These are phyloP conservation scores for Oxyria digyna DNA, from an alignment of 148 eudicot species.

Conservation along the genomic window DNA sequence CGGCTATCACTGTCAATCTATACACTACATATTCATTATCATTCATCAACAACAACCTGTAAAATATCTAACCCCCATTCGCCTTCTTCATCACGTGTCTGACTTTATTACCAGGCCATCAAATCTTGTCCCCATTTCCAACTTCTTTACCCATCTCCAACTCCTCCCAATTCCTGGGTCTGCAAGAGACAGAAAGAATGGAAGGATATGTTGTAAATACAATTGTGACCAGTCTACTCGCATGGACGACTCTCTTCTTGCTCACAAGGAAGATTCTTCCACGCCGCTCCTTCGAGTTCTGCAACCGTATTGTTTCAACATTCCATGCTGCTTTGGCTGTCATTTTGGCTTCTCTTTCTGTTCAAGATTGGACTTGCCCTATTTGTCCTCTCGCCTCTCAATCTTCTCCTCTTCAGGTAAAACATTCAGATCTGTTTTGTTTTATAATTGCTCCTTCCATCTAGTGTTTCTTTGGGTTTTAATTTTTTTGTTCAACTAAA, in stretches of 20 bases:
- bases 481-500: neutral
- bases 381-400: neutral
- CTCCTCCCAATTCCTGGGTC: neutral
- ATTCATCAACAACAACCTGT: neutral
- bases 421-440: no score
- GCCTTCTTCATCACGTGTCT: neutral
- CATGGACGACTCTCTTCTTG: slow-evolving; percentile 53
- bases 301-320: slow-evolving; percentile 70
- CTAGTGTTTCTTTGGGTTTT: neutral
- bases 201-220: slow-evolving; percentile 36
- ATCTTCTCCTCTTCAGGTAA: slow-evolving; percentile 7
- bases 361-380: slow-evolving; percentile 59
- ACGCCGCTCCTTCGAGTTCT: slow-evolving; percentile 56
- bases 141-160: neutral
- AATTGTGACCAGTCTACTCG: slow-evolving; percentile 35
- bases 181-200: slow-evolving; percentile 20
- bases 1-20: neutral
- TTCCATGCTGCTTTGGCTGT: slow-evolving; percentile 59
- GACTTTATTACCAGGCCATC: neutral
- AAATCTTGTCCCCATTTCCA: neutral
- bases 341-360: slow-evolving; percentile 34
- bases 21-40: no score
- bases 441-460: neutral
- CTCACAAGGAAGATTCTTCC: slow-evolving; percentile 37
- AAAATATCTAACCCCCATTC: neutral